Evolutionary conservation across 2,329 filamentous ascomycete genomes (phyloP).

Genomic region (Cytospora chrysosperma): DNA sequence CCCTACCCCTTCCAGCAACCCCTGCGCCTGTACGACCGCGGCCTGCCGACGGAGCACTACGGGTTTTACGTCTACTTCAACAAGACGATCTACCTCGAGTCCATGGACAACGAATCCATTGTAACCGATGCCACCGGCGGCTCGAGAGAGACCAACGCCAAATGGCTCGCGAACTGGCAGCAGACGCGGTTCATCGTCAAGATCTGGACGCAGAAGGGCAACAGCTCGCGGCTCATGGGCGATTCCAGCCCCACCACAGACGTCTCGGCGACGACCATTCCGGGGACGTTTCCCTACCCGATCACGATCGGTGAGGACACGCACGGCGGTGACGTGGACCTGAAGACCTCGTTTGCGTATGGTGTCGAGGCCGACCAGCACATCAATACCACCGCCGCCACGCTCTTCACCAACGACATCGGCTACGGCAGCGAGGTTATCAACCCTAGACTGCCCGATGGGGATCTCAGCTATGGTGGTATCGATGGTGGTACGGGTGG

Average conservation of each 20-base stretch:
- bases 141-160: slow-evolving; percentile 50
- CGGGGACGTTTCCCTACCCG: slow-evolving; percentile 64
- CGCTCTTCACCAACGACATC: slow-evolving; percentile 50
- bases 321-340: slow-evolving; percentile 55
- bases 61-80: slow-evolving; percentile 93
- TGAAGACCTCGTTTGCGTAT: slow-evolving; percentile 57
- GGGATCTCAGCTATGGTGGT: slow-evolving; percentile 52
- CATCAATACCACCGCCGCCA: slow-evolving; percentile 44
- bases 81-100: slow-evolving; percentile 79
- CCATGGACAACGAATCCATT: slow-evolving; percentile 41
- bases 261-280: slow-evolving; percentile 38
- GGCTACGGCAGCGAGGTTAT: slow-evolving; percentile 51
- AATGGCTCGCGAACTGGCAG: slow-evolving; percentile 56
- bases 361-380: slow-evolving; percentile 47
- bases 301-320: slow-evolving; percentile 61
- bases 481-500: slow-evolving; percentile 64
- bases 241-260: slow-evolving; percentile 31
- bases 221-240: slow-evolving; percentile 42
- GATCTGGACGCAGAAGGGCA: slow-evolving; percentile 58
- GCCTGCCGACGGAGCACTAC: slow-evolving; percentile 78
- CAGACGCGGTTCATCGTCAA: slow-evolving; percentile 63
- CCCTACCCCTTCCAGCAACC: slow-evolving; percentile 73
- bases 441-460: slow-evolving; percentile 46
- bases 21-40: slow-evolving; percentile 81
- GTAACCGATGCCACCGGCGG: slow-evolving; percentile 56